Conservation (phyloP, 768 basidiomycete species). For the Wakefieldia striispora region DNA sequence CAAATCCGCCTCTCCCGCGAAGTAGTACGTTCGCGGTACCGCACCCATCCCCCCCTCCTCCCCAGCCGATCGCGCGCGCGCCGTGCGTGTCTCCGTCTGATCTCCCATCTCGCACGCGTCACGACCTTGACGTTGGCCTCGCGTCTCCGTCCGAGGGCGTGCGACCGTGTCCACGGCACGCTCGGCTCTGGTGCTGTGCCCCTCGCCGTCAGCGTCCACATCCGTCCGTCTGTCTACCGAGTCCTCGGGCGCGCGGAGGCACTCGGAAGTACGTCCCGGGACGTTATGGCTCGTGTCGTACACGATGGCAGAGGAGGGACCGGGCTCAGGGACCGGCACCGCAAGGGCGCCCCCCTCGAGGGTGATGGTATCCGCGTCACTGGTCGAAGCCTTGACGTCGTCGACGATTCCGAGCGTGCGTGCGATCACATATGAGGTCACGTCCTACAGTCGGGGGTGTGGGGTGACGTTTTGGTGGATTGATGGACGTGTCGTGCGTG, state of each 20-base stretch:
- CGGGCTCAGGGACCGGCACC: background rate
- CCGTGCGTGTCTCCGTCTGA: too few relatives aligned
- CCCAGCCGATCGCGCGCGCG: too few relatives aligned
- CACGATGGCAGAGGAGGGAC: background rate
- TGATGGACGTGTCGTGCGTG: background rate
- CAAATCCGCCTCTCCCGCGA: conserved; percentile 48
- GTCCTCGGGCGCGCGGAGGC: conserved; percentile 14
- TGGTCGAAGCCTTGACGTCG: conserved; percentile 70
- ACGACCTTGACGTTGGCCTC: background rate
- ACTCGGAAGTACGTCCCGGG: conserved; percentile 9
- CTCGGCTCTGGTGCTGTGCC: background rate
- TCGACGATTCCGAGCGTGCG: conserved; percentile 79
- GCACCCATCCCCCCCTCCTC: background rate
- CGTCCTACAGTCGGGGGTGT: conserved; percentile 49
- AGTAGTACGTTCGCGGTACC: conserved; percentile 47
- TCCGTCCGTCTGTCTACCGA: background rate
- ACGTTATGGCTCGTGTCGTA: background rate
- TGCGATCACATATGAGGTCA: conserved; percentile 78
- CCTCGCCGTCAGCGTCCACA: background rate
- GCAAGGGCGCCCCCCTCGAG: background rate
- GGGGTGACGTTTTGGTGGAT: background rate
- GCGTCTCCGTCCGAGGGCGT: too few relatives aligned
- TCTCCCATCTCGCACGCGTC: too few relatives aligned
- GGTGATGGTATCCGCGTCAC: conserved; percentile 37
- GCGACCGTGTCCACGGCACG: background rate